These are phyloP conservation scores for Mycena venus DNA, from an alignment of 768 basidiomycete species.

Conservation along the genomic window DNA sequence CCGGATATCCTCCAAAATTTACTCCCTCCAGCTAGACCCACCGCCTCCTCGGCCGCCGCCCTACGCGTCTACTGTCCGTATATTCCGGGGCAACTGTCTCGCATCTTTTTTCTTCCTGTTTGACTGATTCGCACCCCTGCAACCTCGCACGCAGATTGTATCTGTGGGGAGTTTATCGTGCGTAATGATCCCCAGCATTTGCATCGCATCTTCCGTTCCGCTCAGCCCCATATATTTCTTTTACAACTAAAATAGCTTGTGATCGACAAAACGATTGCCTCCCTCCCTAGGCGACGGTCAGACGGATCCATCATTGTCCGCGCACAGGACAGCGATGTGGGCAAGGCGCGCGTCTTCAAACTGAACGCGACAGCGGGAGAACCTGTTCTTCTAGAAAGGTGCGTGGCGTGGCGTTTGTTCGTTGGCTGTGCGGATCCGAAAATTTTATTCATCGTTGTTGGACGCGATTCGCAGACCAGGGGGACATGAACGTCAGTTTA, in stretches of 20 bases:
- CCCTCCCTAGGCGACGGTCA: conserved; percentile 78
- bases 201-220: too few species aligned
- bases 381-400: conserved; percentile 86
- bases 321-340: conserved; percentile 70
- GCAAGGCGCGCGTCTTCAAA: conserved; percentile 84
- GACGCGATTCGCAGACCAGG: conserved; percentile 57
- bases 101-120: neutral
- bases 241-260: conserved; percentile 73
- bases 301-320: conserved; percentile 88
- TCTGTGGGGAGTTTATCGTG: conserved; percentile 91
- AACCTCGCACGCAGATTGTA: conserved; percentile 73
- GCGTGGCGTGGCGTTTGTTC: conserved; percentile 44
- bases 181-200: conserved; percentile 42
- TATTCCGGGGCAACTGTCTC: conserved; percentile 13
- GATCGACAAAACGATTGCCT: conserved; percentile 79
- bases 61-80: conserved; percentile 86
- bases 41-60: conserved; percentile 81
- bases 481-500: conserved; percentile 83
- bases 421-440: neutral
- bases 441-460: conserved; percentile 12
- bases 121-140: conserved; percentile 26
- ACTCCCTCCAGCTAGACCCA: conserved; percentile 73
- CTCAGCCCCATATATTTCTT: neutral
- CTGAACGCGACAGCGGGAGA: conserved; percentile 81
- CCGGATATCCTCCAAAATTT: neutral